phyloP scores from a whole-genome alignment of 2,329 filamentous ascomycete genomes.

The Aschersonia sp. region DNA sequence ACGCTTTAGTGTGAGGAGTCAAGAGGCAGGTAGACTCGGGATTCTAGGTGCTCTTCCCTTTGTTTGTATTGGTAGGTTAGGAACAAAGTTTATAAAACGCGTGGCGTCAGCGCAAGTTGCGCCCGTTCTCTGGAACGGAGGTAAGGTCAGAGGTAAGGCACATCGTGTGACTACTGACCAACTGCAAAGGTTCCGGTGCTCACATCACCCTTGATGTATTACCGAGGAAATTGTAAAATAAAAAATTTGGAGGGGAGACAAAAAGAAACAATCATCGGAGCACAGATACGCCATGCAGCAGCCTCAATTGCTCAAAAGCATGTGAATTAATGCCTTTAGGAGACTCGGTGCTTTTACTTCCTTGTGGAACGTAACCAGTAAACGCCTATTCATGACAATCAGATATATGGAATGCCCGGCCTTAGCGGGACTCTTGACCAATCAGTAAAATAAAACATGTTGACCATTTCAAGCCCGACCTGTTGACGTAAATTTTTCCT shows the following conservation, averaged over 20 bases:
- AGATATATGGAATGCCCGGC: no score
- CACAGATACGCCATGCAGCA: no score
- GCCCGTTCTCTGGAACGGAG: slow-evolving; percentile 13
- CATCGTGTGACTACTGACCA: slow-evolving; percentile 21
- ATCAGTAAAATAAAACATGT: no score
- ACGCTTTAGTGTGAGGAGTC: slow-evolving; percentile 4
- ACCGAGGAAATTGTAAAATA: neutral
- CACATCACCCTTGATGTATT: slow-evolving; percentile 4
- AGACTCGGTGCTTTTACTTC: no score
- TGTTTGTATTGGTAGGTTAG: slow-evolving; percentile 5
- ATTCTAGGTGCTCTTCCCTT: slow-evolving; percentile 2
- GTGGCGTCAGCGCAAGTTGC: slow-evolving; percentile 1
- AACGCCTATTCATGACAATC: no score
- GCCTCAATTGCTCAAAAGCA: no score
- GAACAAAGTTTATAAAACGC: slow-evolving; percentile 2
- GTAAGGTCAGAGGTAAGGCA: slow-evolving; percentile 44
- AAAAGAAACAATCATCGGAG: no score
- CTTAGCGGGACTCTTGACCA: no score
- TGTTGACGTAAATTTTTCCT: neutral
- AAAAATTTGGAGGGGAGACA: no score
- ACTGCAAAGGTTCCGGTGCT: neutral
- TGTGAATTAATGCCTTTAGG: no score
- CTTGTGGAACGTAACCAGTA: no score
- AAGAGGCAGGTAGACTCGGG: slow-evolving; percentile 7
- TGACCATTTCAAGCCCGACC: no score